These are phyloP conservation scores for Phragmites australis DNA, from an alignment of 176 grass and related monocot genomes.

Conservation along the genomic window DNA sequence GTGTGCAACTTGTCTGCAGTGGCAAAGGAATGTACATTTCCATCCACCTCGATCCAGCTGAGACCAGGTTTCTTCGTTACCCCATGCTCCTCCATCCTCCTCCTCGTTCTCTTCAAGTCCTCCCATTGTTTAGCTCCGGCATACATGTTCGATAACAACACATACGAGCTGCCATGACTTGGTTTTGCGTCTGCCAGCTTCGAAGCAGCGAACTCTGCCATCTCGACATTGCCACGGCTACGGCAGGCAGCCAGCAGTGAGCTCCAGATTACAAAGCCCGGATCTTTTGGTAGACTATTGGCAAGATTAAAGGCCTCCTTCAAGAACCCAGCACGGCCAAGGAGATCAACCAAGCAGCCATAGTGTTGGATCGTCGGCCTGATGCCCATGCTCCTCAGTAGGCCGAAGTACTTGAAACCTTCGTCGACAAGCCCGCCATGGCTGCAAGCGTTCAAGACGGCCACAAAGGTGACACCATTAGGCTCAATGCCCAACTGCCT, in stretches of 20 bases:
- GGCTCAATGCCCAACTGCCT: slow-evolving; percentile 33
- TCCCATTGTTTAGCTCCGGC: slow-evolving; percentile 50
- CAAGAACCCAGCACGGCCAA: slow-evolving; percentile 47
- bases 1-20: slow-evolving; percentile 47
- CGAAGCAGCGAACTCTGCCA: slow-evolving; percentile 42
- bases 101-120: slow-evolving; percentile 49
- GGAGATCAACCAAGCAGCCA: slow-evolving; percentile 61
- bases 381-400: slow-evolving; percentile 57
- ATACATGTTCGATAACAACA: slow-evolving; percentile 55
- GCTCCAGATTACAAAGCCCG: slow-evolving; percentile 54
- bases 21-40: slow-evolving; percentile 48
- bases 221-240: slow-evolving; percentile 53
- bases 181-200: slow-evolving; percentile 36
- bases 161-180: slow-evolving; percentile 48
- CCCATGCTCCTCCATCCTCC: slow-evolving; percentile 37
- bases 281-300: slow-evolving; percentile 35
- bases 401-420: slow-evolving; percentile 51
- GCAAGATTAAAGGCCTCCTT: slow-evolving; percentile 44
- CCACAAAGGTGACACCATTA: slow-evolving; percentile 58
- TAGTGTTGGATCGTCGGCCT: slow-evolving; percentile 49
- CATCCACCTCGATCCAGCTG: slow-evolving; percentile 59
- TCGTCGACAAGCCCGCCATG: slow-evolving; percentile 58
- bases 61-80: slow-evolving; percentile 50
- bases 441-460: slow-evolving; percentile 53
- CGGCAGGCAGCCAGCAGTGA: slow-evolving; percentile 53